These are phyloP conservation scores for Vinca minor DNA, from an alignment of 257 asterid genomes.

Conservation along the genomic window DNA sequence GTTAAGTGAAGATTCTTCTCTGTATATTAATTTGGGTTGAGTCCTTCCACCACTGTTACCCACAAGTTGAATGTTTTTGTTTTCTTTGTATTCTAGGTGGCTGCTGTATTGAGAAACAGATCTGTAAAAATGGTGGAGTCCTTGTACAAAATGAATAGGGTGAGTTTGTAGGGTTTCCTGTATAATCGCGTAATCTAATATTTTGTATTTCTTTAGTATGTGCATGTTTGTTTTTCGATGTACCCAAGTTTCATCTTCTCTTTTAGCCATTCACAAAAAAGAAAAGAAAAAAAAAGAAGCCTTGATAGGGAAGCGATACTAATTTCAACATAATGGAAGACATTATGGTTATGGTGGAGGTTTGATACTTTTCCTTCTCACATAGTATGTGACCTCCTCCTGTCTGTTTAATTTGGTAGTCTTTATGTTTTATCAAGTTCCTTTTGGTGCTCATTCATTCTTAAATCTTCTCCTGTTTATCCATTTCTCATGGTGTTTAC, in stretches of 20 bases:
- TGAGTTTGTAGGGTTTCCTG: slow-evolving; percentile 1
- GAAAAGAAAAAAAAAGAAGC: not conserved
- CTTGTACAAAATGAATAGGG: slow-evolving; percentile 46
- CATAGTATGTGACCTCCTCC: not conserved
- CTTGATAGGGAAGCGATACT: not conserved
- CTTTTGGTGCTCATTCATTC: not conserved
- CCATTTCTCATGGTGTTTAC: not conserved
- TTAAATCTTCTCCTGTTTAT: not conserved
- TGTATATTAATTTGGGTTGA: not conserved
- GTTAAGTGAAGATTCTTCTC: not conserved
- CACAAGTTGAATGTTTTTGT: not conserved
- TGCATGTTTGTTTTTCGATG: not conserved
- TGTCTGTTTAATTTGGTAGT: not conserved
- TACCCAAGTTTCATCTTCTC: not conserved
- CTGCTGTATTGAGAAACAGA: slow-evolving; percentile 51
- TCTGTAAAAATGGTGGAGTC: slow-evolving; percentile 78
- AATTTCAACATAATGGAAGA: not conserved
- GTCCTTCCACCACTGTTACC: not conserved
- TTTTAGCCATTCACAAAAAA: not conserved
- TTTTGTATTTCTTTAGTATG: not conserved
- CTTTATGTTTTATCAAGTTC: not conserved
- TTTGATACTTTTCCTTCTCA: not conserved
- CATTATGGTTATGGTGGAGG: not conserved
- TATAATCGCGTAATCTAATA: not conserved
- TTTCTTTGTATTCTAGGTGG: slow-evolving; percentile 40